These are phyloP conservation scores for Candida railenensis DNA, from an alignment of 805 yeast genomes.

Conservation along the genomic window DNA sequence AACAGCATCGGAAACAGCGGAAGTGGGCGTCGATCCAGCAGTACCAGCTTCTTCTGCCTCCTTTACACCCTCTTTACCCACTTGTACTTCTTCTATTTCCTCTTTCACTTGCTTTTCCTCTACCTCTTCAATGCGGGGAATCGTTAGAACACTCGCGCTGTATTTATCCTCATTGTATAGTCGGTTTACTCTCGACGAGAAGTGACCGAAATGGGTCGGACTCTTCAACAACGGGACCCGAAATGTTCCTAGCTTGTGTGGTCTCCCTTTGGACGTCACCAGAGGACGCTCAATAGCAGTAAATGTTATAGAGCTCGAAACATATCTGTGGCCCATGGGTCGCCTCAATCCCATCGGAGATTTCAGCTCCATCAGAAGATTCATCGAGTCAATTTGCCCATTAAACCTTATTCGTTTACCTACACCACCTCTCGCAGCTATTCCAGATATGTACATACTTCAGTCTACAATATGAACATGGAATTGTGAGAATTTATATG, in stretches of 20 bases:
- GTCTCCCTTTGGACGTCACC: conserved; percentile 2
- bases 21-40: conserved; percentile 4
- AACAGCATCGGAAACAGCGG: conserved; percentile 9
- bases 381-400: neutral
- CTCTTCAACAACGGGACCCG: conserved; percentile 60
- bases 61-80: neutral
- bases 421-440: neutral
- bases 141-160: conserved; percentile 58
- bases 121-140: conserved; percentile 14
- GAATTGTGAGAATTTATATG: neutral
- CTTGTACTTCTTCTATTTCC: neutral
- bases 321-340: conserved; percentile 4
- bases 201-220: conserved; percentile 79
- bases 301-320: conserved; percentile 25
- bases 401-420: neutral
- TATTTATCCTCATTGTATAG: conserved; percentile 78
- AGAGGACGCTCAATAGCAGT: conserved; percentile 23
- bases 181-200: conserved; percentile 72
- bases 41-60: neutral
- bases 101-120: neutral
- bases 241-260: conserved; percentile 26
- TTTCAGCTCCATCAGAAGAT: too few relatives aligned
- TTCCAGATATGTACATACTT: neutral
- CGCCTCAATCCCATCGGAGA: neutral
- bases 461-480: neutral